These are phyloP conservation scores for Maudiozyma serrabonitensis DNA, from an alignment of 805 yeast species.

Conservation along the genomic window DNA sequence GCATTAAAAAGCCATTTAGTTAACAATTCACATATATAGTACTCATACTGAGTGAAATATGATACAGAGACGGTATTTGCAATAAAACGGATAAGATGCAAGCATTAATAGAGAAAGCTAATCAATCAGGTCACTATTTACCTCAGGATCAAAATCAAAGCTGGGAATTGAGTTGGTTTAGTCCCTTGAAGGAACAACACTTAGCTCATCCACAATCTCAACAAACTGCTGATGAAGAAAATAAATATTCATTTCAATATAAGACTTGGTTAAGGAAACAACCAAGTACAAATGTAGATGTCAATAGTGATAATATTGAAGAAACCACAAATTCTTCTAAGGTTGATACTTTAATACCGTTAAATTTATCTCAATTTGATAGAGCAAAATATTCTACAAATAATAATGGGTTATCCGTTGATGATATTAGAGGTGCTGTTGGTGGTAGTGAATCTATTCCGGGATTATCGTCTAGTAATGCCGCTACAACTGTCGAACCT, in stretches of 20 bases:
- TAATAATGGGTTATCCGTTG: conserved; percentile 29
- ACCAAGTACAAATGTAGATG: background rate
- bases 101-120: conserved; percentile 19
- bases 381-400: conserved; percentile 8
- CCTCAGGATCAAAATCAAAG: conserved; percentile 10
- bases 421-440: conserved; percentile 47
- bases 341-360: conserved; percentile 4
- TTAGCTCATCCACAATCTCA: background rate
- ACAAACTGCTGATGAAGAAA: background rate
- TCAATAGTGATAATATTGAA: conserved; percentile 4
- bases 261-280: conserved; percentile 15
- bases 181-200: conserved; percentile 12
- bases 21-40: no score
- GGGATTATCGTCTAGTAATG: conserved; percentile 28
- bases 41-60: no score
- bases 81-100: conserved; percentile 2
- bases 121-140: conserved; percentile 10
- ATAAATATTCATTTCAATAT: conserved; percentile 16
- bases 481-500: background rate
- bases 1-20: no score
- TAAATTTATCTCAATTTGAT: conserved; percentile 35
- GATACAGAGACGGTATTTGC: no score
- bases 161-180: conserved; percentile 29
- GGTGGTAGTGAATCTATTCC: conserved; percentile 38
- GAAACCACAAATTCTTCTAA: background rate